Percentiles rank a stretch among this genome's conserved stretches.
Evolutionary conservation across 139 green algal genomes (phyloP).

Genomic region (Chlamydomonas sp.): DNA sequence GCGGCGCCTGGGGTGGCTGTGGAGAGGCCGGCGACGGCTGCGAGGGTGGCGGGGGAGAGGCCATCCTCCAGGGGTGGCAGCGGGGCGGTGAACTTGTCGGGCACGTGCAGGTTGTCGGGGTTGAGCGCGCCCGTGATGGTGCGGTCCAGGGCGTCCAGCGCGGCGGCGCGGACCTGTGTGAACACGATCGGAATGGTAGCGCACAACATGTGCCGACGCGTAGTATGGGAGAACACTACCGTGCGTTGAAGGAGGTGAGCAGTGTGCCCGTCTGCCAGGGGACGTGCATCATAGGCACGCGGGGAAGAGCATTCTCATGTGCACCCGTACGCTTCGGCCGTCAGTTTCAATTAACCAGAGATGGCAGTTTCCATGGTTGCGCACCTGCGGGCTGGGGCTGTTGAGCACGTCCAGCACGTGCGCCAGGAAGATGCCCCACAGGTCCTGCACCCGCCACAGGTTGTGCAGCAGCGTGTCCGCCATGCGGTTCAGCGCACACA

Average conservation of each 20-base stretch:
- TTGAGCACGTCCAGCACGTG: conserved; percentile 79
- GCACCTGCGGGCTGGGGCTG: conserved; percentile 40
- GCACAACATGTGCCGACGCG: too few relatives aligned
- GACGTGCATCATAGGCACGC: not conserved
- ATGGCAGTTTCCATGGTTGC: not conserved
- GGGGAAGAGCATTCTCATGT: too few relatives aligned
- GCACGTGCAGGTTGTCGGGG: conserved; percentile 11
- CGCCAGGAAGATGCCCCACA: conserved; percentile 85
- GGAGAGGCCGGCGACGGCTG: too few relatives aligned
- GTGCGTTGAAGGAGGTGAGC: not conserved
- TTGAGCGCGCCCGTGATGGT: conserved; percentile 69
- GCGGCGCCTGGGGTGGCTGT: not conserved
- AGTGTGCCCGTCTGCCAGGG: not conserved
- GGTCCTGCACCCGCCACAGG: conserved; percentile 67
- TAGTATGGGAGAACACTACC: too few relatives aligned
- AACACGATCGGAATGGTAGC: not conserved
- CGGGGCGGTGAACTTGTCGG: conserved; percentile 35
- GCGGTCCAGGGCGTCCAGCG: conserved; percentile 75
- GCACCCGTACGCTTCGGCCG: too few relatives aligned
- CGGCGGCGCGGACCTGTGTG: conserved; percentile 58
- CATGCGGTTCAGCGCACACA: conserved; percentile 79
- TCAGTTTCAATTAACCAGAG: too few relatives aligned
- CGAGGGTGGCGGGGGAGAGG: not conserved
- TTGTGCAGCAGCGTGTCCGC: conserved; percentile 82
- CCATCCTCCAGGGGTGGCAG: conserved; percentile 5